Evolutionary conservation across 108 stramenopile genomes (phyloP).

Genomic region (Asterionellopsis glacialis): DNA sequence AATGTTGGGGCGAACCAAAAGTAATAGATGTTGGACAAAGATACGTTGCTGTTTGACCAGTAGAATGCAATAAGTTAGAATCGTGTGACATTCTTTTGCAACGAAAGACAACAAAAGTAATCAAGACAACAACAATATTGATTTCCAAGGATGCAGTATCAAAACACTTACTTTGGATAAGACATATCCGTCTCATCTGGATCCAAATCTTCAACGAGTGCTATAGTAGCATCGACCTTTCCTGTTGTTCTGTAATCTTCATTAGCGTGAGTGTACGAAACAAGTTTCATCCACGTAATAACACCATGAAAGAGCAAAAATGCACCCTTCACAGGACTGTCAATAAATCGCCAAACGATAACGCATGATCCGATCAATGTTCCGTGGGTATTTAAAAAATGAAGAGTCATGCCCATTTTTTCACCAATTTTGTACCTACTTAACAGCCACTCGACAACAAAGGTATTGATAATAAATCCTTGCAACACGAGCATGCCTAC

Average conservation of each 20-base stretch:
- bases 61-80: neutral
- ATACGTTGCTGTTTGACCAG: slow-evolving; percentile 39
- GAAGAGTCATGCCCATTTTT: slow-evolving; percentile 51
- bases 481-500: slow-evolving; percentile 51
- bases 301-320: slow-evolving; percentile 50
- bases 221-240: slow-evolving; percentile 27
- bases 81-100: neutral
- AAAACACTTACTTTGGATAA: slow-evolving; percentile 44
- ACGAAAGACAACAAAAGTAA: no score
- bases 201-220: slow-evolving; percentile 66
- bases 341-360: slow-evolving; percentile 69
- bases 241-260: slow-evolving; percentile 53
- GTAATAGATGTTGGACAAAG: slow-evolving; percentile 70
- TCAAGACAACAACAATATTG: neutral
- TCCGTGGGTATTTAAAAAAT: slow-evolving; percentile 57
- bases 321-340: slow-evolving; percentile 51
- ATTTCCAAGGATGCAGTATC: neutral
- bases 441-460: slow-evolving; percentile 53
- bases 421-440: slow-evolving; percentile 28
- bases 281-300: slow-evolving; percentile 77
- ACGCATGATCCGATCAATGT: slow-evolving; percentile 34
- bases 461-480: slow-evolving; percentile 47
- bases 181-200: slow-evolving; percentile 24
- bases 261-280: slow-evolving; percentile 75
- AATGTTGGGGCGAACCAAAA: slow-evolving; percentile 87